phyloP scores from a whole-genome alignment of 2,329 filamentous ascomycete genomes.

The Phoma sp. region DNA sequence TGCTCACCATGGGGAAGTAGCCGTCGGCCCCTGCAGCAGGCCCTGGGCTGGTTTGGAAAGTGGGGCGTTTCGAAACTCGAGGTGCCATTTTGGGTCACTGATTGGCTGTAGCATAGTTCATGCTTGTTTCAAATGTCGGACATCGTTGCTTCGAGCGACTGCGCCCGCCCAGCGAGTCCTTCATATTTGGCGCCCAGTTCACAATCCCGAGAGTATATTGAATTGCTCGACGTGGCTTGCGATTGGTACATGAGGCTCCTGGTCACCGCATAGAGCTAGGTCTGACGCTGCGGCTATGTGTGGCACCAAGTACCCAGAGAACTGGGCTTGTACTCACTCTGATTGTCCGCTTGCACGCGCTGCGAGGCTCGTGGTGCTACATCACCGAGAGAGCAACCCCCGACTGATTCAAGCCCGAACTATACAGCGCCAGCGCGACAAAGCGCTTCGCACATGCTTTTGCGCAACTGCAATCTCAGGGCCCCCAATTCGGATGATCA shows the following conservation, averaged over 20 bases:
- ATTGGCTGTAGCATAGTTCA: slow-evolving; percentile 15
- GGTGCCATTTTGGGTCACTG: not conserved
- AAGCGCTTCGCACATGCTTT: not conserved
- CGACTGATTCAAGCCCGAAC: not conserved
- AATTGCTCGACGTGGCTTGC: not conserved
- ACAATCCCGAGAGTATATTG: slow-evolving; percentile 6
- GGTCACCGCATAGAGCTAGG: not conserved
- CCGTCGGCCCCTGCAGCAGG: slow-evolving; percentile 8
- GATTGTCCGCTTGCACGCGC: slow-evolving; percentile 3
- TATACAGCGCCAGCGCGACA: not conserved
- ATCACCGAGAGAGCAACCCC: not conserved
- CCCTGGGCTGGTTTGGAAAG: not conserved
- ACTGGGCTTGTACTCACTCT: not conserved
- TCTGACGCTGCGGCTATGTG: slow-evolving; percentile 1
- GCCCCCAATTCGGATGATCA: not conserved
- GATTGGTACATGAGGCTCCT: slow-evolving; percentile 7
- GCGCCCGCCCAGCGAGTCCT: slow-evolving; percentile 17
- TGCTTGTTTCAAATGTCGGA: slow-evolving; percentile 26
- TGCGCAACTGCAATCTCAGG: slow-evolving; percentile 5
- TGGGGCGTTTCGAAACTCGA: slow-evolving; percentile 9
- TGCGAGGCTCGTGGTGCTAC: not conserved
- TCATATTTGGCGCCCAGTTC: slow-evolving; percentile 17
- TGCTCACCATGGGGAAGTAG: slow-evolving; percentile 12
- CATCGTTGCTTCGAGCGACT: slow-evolving; percentile 16
- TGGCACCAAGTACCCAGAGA: not conserved